Evolutionary conservation across 1,284 basidiomycete species (phyloP), one percentile per base, ranked within the genome.

Genomic region (Fistulina hepatica): DNA sequence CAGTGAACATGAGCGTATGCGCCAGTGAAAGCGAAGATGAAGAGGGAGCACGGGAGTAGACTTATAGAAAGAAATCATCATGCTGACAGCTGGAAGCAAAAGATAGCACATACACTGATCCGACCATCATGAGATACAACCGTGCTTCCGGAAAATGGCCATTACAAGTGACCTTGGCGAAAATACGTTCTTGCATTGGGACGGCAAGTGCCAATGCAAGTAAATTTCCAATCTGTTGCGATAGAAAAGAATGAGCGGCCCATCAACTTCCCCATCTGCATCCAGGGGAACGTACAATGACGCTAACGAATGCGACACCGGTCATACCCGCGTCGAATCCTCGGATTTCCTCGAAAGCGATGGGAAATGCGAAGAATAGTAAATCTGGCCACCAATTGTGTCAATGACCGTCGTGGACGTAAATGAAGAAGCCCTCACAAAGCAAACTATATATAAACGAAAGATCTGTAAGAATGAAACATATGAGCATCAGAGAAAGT

Each of bases 71-170:
- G 7, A 15, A 13, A 4, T 36, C 22, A 36, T 21, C 33, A 4
- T 24, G 21, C 15, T 9, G 7, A 6, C 15, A 11, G 35, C n/a
- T 34, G 4, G 31, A 9, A 34, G 33, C 50, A 52, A 3, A 53
- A 51, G 31, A 55, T 28, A 53, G 44, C 11, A 64, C 60, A 6
- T 57, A 60, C 45, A 65, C 59, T n/a, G 64, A 59, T 5, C 67
- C 67, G 6, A 60, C 40, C 59, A 69, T 63, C 50, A 69, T 64
- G 2, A 66, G 65, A 33, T 61, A 64, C 4, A 76, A 52, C 11
- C 73, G 57, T 21, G 70, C 71, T 49, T 76, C 71, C 2, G 71
- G 71, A 33, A 63, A 67, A 2, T 57, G 56, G 13, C 67, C 69
- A 53, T 55, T 55, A 42, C 4, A 48, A 37, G 60, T 63, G 6